Evolutionary conservation across 2,329 filamentous ascomycete species (phyloP), one percentile per base, ranked within the genome.

Genomic region (Corynespora cassiicola): DNA sequence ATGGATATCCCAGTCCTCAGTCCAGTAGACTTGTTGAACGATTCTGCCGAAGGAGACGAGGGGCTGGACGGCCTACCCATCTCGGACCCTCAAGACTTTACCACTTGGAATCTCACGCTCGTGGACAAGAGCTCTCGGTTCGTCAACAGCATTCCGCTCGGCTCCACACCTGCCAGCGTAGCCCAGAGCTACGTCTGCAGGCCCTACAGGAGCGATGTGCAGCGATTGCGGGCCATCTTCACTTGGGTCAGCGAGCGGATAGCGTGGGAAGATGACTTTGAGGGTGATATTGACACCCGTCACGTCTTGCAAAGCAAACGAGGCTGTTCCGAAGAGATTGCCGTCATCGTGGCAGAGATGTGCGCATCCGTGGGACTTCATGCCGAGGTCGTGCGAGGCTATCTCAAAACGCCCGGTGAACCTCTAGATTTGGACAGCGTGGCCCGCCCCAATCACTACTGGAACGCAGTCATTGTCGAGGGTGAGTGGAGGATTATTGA

Each of bases 121-220:
- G 94, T 99, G 1, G 94, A 99, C 74, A 99, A 99, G 71, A 96
- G 91, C 61, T 88, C 91, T 5, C 85, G 94, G 2, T 99, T 97
- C 66, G 80, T 97, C 48, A 88, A 83, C 60, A 90, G 82, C 52
- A 76, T 96, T 11, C 90, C 92, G 1, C 84, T 88, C 0, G 87
- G 86, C 71, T 90, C 87, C 1, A 96, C 88, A 11, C 84, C 92
- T 0, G 81, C 86, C 17, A 88, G 86, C 19, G 75, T 99, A 11
- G 90, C 94, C 0, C 94, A 94, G 41, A 89, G 86, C 1, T 96
- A 96, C 63, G 84, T 99, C 8, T 99, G 95, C 62, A 83, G 94
- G 18, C 95, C 94, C 0, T 96, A 96, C 66, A 81, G 91, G 43
- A 96, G 89, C 67, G 92, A 97, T 56, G 89, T 96, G 1, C 94